Conservation (phyloP, 176 grass and related monocot genomes). For the Luzula sylvatica region DNA sequence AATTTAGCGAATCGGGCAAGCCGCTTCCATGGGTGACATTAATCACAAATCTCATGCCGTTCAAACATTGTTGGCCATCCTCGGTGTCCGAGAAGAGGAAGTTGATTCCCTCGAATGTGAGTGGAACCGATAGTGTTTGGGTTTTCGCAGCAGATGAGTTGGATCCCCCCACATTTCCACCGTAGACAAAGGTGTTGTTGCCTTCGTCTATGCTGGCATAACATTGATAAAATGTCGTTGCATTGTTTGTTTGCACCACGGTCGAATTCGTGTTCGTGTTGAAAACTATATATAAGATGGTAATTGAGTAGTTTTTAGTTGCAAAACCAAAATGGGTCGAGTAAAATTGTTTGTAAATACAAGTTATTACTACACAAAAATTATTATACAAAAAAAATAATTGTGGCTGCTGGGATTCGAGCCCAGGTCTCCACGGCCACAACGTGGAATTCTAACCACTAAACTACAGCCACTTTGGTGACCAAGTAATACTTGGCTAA, state of each 20-base stretch:
- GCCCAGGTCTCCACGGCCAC: constrained; percentile 89
- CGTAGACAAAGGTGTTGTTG: constrained; percentile 24
- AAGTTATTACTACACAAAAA: too few species aligned
- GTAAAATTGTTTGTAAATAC: too few species aligned
- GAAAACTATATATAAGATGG: constrained; percentile 47
- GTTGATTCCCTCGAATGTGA: constrained; percentile 34
- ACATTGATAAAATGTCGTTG: constrained; percentile 43
- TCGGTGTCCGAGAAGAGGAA: constrained; percentile 71
- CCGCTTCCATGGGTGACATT: constrained; percentile 40
- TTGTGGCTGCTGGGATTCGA: constrained; percentile 98
- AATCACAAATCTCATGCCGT: constrained; percentile 70
- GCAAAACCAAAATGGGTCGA: not conserved
- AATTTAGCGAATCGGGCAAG: constrained; percentile 20
- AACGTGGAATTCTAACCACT: constrained; percentile 95
- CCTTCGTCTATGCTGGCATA: constrained; percentile 35
- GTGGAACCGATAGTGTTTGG: constrained; percentile 16
- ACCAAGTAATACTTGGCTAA: too few species aligned
- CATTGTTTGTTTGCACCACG: constrained; percentile 45
- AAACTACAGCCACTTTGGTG: constrained; percentile 91
- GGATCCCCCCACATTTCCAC: constrained; percentile 10
- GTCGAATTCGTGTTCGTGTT: constrained; percentile 62
- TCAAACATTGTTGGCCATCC: constrained; percentile 44
- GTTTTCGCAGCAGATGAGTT: not conserved
- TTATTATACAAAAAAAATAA: too few species aligned
- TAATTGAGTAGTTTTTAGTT: too few species aligned